Conservation (phyloP, 1,284 basidiomycete genomes). For the Boletus semigastroideus region DNA sequence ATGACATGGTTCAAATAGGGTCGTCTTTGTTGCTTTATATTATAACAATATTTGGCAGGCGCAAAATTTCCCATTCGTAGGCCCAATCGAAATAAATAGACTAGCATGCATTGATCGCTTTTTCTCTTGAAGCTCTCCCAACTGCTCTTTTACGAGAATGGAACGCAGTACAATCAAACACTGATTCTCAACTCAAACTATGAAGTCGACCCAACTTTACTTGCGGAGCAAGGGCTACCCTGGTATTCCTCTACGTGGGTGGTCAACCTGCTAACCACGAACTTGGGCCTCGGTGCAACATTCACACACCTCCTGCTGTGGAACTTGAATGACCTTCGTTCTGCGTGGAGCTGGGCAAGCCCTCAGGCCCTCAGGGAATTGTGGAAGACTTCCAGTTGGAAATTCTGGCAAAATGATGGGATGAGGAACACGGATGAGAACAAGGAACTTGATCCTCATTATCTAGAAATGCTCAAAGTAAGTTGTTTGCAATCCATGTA, state of each 20-base stretch:
- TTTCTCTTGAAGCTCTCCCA: conserved; percentile 38
- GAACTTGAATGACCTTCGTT: conserved; percentile 44
- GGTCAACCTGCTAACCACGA: conserved; percentile 29
- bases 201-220: conserved; percentile 43
- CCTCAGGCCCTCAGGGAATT: conserved; percentile 19
- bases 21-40: conserved; percentile 44
- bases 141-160: conserved; percentile 48
- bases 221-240: conserved; percentile 43
- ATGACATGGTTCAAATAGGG: conserved; percentile 24
- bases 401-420: conserved; percentile 45
- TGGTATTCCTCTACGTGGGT: conserved; percentile 41
- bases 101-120: background rate
- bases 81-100: background rate
- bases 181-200: conserved; percentile 48
- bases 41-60: conserved; percentile 51
- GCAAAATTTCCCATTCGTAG: conserved; percentile 48
- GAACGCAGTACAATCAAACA: conserved; percentile 45
- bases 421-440: conserved; percentile 34
- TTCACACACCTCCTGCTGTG: conserved; percentile 52
- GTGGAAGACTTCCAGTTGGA: conserved; percentile 38
- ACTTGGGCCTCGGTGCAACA: conserved; percentile 44
- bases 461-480: conserved; percentile 50
- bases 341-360: conserved; percentile 45
- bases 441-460: conserved; percentile 46
- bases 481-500: background rate